These are phyloP conservation scores for Buddleja alternifolia DNA, from an alignment of 257 asterid genomes.

Conservation along the genomic window DNA sequence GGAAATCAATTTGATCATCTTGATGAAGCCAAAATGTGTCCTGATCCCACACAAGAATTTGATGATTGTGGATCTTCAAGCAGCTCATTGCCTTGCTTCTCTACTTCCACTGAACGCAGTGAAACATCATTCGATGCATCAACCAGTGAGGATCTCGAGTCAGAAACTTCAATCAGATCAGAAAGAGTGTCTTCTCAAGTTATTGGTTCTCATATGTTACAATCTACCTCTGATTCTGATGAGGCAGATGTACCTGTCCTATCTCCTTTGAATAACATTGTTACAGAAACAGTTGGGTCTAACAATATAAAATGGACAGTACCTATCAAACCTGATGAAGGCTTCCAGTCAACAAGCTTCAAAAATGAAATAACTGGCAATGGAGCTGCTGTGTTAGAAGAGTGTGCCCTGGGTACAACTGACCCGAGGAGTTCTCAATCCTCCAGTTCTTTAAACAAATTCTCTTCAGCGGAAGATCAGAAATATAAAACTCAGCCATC, in stretches of 20 bases:
- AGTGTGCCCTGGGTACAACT: slow-evolving; percentile 25
- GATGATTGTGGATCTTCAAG: slow-evolving; percentile 42
- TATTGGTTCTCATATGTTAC: slow-evolving; percentile 27
- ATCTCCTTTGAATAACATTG: slow-evolving; percentile 8
- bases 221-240: slow-evolving; percentile 32
- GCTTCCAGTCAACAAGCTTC: slow-evolving; percentile 21
- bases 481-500: slow-evolving; percentile 30
- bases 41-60: slow-evolving; percentile 34
- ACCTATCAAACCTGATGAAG: slow-evolving; percentile 35
- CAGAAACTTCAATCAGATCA: slow-evolving; percentile 31
- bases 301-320: slow-evolving; percentile 31
- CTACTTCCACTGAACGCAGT: slow-evolving; percentile 43
- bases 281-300: slow-evolving; percentile 21
- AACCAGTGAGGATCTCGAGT: slow-evolving; percentile 32
- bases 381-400: slow-evolving; percentile 29
- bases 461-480: slow-evolving; percentile 30
- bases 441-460: slow-evolving; percentile 32
- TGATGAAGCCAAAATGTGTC: slow-evolving; percentile 30
- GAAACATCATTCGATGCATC: slow-evolving; percentile 43
- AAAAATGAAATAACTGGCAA: slow-evolving; percentile 34
- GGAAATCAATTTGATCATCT: slow-evolving; percentile 33
- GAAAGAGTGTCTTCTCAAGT: slow-evolving; percentile 31
- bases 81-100: slow-evolving; percentile 41
- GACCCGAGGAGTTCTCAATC: slow-evolving; percentile 32
- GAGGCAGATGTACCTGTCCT: slow-evolving; percentile 31